A percentile compares a stretch with the other conserved stretches of the same genome.
These are phyloP conservation scores for Aspergillus campestris DNA, from an alignment of 495 filamentous ascomycete species.

Conservation along the genomic window DNA sequence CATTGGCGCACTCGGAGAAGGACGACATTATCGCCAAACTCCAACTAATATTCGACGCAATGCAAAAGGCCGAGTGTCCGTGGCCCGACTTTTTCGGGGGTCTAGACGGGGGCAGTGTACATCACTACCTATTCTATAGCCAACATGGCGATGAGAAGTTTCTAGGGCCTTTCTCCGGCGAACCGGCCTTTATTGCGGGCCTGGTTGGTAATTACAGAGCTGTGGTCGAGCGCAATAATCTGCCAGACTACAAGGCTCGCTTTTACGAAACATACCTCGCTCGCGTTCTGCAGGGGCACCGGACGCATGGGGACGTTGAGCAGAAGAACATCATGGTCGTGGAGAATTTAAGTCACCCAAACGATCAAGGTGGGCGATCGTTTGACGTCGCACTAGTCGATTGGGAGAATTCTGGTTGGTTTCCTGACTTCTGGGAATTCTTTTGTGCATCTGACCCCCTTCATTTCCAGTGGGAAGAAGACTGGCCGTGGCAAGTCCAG, in stretches of 20 bases:
- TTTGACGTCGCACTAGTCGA: constrained; percentile 20
- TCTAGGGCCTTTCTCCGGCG: constrained; percentile 16
- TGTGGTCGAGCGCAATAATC: constrained; percentile 11
- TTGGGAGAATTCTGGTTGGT: constrained; percentile 20
- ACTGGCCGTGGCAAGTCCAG: constrained; percentile 22
- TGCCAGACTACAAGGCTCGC: constrained; percentile 17
- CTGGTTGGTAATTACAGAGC: constrained; percentile 17
- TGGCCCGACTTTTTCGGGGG: constrained; percentile 15
- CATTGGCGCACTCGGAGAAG: constrained; percentile 16
- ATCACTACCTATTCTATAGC: constrained; percentile 18
- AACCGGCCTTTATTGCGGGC: constrained; percentile 17
- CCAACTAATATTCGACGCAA: constrained; percentile 11
- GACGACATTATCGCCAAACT: constrained; percentile 17
- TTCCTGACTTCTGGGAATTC: constrained; percentile 22
- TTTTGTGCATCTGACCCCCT: constrained; percentile 14
- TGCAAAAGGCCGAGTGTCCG: constrained; percentile 15
- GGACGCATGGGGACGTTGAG: constrained; percentile 22
- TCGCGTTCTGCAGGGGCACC: constrained; percentile 16
- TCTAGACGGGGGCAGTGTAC: constrained; percentile 14
- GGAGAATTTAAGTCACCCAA: constrained; percentile 12
- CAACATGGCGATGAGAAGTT: constrained; percentile 10
- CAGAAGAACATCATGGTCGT: constrained; percentile 23
- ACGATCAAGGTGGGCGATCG: constrained; percentile 16
- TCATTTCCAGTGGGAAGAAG: constrained; percentile 14
- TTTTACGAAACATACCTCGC: constrained; percentile 16